Evolutionary conservation across 768 basidiomycete genomes (phyloP).

Genomic region (Neoboletus brunneissimus): DNA sequence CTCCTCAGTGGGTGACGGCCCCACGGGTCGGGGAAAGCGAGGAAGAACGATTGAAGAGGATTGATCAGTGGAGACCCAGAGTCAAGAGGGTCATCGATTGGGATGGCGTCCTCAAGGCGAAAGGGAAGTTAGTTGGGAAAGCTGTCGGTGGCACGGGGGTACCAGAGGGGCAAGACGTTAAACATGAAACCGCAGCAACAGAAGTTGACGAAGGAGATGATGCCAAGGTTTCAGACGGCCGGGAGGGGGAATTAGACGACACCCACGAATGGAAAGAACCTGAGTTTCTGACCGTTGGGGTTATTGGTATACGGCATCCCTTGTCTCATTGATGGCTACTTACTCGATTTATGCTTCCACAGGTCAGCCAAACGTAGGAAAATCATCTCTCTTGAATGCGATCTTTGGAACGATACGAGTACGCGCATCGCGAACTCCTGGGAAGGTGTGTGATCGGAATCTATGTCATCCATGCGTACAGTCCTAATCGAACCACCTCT

Average conservation of each 20-base stretch:
- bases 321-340: background rate
- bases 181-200: constrained; percentile 8
- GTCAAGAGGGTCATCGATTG: constrained; percentile 73
- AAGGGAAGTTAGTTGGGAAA: constrained; percentile 43
- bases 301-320: constrained; percentile 53
- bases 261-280: constrained; percentile 38
- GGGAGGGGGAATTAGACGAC: constrained; percentile 16
- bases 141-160: constrained; percentile 42
- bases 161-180: constrained; percentile 25
- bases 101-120: constrained; percentile 54
- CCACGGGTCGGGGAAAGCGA: constrained; percentile 34
- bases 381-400: constrained; percentile 89
- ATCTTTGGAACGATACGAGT: constrained; percentile 79
- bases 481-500: background rate
- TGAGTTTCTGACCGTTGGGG: constrained; percentile 71
- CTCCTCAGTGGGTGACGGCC: constrained; percentile 57
- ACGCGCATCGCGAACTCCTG: constrained; percentile 80
- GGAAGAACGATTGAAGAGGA: constrained; percentile 44
- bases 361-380: constrained; percentile 97
- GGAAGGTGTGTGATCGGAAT: constrained; percentile 53
- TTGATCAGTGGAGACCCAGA: constrained; percentile 61
- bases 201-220: constrained; percentile 23
- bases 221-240: constrained; percentile 6
- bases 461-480: background rate
- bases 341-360: background rate